Conservation (phyloP, 2,329 filamentous ascomycete species). For the Clarireedia homoeocarpa region DNA sequence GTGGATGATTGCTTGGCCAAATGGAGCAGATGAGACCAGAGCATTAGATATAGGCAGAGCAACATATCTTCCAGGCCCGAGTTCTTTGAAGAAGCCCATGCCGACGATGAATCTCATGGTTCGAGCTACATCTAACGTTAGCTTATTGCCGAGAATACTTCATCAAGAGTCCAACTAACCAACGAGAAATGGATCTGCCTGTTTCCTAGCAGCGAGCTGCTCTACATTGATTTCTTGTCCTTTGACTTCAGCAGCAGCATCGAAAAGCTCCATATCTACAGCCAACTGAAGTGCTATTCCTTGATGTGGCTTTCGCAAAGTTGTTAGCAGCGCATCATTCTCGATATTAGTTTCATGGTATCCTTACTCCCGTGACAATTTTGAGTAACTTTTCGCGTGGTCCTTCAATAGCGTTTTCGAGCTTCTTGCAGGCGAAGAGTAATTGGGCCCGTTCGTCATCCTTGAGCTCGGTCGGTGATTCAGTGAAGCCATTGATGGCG, state of each 20-base stretch:
- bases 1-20: background rate
- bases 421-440: background rate
- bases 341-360: background rate
- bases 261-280: constrained; percentile 3
- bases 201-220: background rate
- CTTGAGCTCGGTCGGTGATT: background rate
- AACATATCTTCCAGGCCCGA: background rate
- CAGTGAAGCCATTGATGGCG: background rate
- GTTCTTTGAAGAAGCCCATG: constrained; percentile 10
- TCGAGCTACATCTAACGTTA: background rate
- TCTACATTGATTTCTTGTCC: constrained; percentile 1
- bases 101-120: constrained; percentile 12
- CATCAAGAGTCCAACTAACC: background rate
- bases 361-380: background rate
- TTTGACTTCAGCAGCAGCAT: background rate
- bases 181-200: constrained; percentile 1
- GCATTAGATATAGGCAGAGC: constrained; percentile 1
- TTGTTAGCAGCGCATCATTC: background rate
- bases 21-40: constrained; percentile 3
- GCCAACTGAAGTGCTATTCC: background rate
- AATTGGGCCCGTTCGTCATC: background rate
- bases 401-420: background rate
- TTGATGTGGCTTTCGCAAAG: background rate
- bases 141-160: background rate
- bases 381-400: background rate